phyloP scores from a whole-genome alignment of 2,329 filamentous ascomycete genomes.

The Neodidymelliopsis sp. region DNA sequence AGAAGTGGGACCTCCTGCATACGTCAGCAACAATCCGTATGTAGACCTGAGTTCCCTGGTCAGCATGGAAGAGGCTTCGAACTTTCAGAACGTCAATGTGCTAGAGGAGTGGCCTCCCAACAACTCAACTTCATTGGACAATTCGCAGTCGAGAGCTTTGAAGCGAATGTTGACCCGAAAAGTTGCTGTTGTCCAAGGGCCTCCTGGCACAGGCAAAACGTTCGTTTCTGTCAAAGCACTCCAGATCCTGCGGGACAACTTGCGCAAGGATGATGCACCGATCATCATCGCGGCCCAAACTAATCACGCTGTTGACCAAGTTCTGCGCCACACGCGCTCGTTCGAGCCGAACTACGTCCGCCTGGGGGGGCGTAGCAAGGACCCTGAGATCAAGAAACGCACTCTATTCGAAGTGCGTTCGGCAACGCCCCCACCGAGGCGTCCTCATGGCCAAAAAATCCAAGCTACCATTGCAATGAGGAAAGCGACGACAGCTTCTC shows the following conservation, averaged over 20 bases:
- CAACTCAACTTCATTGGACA: constrained; percentile 64
- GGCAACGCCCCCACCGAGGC: constrained; percentile 27
- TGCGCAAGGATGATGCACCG: constrained; percentile 64
- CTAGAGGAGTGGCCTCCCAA: constrained; percentile 62
- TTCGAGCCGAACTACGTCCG: constrained; percentile 71
- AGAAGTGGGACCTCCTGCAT: constrained; percentile 59
- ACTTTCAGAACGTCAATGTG: constrained; percentile 60
- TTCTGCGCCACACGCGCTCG: constrained; percentile 69
- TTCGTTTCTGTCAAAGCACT: constrained; percentile 79
- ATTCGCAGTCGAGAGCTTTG: constrained; percentile 74
- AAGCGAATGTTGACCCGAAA: constrained; percentile 73
- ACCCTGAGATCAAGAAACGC: constrained; percentile 68
- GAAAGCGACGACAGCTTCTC: constrained; percentile 33
- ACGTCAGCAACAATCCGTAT: constrained; percentile 59
- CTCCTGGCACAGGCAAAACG: constrained; percentile 82
- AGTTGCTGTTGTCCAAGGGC: constrained; percentile 82
- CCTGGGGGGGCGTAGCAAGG: constrained; percentile 73
- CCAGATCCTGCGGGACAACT: constrained; percentile 68
- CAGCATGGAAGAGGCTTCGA: constrained; percentile 44
- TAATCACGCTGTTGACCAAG: constrained; percentile 88
- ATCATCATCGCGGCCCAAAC: constrained; percentile 86
- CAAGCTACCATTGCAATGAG: constrained; percentile 54
- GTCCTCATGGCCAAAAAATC: constrained; percentile 49
- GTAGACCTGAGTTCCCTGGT: constrained; percentile 60
- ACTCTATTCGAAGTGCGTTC: constrained; percentile 70